Percentiles rank a stretch among this genome's conserved stretches.
These are phyloP conservation scores for Ophiocordyceps sinensis DNA, from an alignment of 2,329 filamentous ascomycete species.

Conservation along the genomic window DNA sequence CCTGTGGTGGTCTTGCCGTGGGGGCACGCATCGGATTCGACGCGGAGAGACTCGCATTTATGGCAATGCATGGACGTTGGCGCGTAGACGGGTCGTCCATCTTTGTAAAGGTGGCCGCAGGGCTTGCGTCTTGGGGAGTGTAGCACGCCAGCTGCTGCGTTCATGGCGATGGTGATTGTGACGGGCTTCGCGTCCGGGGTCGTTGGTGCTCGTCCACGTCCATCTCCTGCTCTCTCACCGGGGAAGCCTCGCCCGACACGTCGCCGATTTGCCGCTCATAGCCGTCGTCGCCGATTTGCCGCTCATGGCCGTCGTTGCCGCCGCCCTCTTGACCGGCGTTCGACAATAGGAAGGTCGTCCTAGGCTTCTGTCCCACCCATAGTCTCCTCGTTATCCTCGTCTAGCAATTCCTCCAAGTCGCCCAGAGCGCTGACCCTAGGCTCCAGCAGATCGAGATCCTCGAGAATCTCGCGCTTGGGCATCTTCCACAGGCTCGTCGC, in stretches of 20 bases:
- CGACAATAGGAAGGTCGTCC: too few species aligned
- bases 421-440: slow-evolving; percentile 72
- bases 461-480: slow-evolving; percentile 64
- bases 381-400: slow-evolving; percentile 45
- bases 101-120: too few species aligned
- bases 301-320: slow-evolving; percentile 11
- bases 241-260: slow-evolving; percentile 6
- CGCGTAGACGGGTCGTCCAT: too few species aligned
- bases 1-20: too few species aligned
- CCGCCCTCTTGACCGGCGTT: too few species aligned
- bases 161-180: too few species aligned
- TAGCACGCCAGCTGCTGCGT: not conserved
- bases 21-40: too few species aligned
- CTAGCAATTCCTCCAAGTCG: slow-evolving; percentile 58
- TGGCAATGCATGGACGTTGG: too few species aligned
- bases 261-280: slow-evolving; percentile 9
- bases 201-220: slow-evolving; percentile 20
- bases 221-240: slow-evolving; percentile 15
- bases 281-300: slow-evolving; percentile 11
- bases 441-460: slow-evolving; percentile 80
- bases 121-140: too few species aligned
- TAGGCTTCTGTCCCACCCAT: too few species aligned
- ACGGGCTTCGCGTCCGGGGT: slow-evolving; percentile 10
- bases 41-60: too few species aligned
- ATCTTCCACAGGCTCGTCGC: slow-evolving; percentile 88